Evolutionary conservation across 2,329 filamentous ascomycete species (phyloP).

Genomic region (Keithomyces neogunnii): DNA sequence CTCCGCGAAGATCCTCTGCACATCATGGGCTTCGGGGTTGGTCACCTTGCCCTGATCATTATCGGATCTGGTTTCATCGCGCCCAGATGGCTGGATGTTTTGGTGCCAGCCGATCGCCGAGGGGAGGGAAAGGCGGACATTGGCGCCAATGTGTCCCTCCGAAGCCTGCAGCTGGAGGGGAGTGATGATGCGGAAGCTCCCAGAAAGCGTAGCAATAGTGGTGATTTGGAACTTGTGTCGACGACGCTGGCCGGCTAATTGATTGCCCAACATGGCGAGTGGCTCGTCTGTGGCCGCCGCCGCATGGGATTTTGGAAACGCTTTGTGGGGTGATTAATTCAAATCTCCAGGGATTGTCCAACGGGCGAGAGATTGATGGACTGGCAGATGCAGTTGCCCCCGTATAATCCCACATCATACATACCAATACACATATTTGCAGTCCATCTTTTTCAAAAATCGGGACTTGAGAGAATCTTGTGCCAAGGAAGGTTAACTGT

Average conservation of each 20-base stretch:
- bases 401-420: no score
- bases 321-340: no score
- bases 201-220: background rate
- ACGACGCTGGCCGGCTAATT: background rate
- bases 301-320: no score
- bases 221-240: background rate
- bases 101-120: slow-evolving; percentile 38
- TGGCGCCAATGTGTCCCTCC: slow-evolving; percentile 10
- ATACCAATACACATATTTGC: no score
- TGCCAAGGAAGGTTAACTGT: no score
- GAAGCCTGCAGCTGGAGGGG: background rate
- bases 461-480: no score
- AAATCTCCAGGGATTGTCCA: no score
- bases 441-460: no score
- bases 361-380: no score
- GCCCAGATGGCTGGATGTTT: slow-evolving; percentile 44
- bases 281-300: no score
- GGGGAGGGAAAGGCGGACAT: slow-evolving; percentile 32
- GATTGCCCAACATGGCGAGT: background rate
- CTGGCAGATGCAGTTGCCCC: no score
- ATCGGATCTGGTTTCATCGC: slow-evolving; percentile 40
- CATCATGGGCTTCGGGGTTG: slow-evolving; percentile 40
- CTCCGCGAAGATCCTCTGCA: slow-evolving; percentile 41
- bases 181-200: background rate
- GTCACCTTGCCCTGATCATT: slow-evolving; percentile 36